phyloP scores from a whole-genome alignment of 306 rosid species.

The Rosa multiflora region DNA sequence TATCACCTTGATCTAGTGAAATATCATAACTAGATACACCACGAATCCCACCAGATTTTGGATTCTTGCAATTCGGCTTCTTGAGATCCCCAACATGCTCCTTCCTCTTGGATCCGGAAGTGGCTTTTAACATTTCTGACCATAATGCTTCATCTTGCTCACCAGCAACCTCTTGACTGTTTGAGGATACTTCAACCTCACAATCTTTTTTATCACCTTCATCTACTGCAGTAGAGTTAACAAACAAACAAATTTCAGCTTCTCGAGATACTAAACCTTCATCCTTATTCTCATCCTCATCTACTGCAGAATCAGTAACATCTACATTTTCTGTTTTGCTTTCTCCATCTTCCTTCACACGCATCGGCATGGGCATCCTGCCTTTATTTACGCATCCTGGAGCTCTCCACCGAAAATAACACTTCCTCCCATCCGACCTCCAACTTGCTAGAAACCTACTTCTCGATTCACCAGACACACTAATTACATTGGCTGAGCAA shows the following conservation, averaged over 20 bases:
- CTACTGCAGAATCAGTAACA: constrained; percentile 36
- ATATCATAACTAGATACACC: not conserved
- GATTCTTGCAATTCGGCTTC: constrained; percentile 7
- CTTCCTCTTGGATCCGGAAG: constrained; percentile 8
- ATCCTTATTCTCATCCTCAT: constrained; percentile 40
- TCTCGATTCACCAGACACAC: constrained; percentile 40
- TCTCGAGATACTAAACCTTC: constrained; percentile 39
- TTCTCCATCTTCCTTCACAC: constrained; percentile 47
- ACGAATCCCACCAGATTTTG: not conserved
- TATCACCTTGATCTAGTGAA: not conserved
- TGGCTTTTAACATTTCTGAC: not conserved
- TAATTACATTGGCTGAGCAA: constrained; percentile 32
- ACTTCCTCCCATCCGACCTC: constrained; percentile 86
- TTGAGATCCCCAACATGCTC: not conserved
- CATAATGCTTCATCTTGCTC: not conserved
- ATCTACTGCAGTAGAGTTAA: constrained; percentile 28
- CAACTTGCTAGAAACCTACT: constrained; percentile 61
- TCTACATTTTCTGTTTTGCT: constrained; percentile 39
- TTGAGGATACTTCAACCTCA: constrained; percentile 34
- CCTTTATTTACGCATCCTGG: constrained; percentile 80
- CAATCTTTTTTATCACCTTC: constrained; percentile 35
- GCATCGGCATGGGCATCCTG: constrained; percentile 57
- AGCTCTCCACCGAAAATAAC: constrained; percentile 81
- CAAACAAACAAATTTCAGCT: constrained; percentile 40
- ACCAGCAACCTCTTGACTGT: not conserved